These are phyloP conservation scores for Penicillium dipodomyicola DNA, from an alignment of 495 filamentous ascomycete species.

Conservation along the genomic window DNA sequence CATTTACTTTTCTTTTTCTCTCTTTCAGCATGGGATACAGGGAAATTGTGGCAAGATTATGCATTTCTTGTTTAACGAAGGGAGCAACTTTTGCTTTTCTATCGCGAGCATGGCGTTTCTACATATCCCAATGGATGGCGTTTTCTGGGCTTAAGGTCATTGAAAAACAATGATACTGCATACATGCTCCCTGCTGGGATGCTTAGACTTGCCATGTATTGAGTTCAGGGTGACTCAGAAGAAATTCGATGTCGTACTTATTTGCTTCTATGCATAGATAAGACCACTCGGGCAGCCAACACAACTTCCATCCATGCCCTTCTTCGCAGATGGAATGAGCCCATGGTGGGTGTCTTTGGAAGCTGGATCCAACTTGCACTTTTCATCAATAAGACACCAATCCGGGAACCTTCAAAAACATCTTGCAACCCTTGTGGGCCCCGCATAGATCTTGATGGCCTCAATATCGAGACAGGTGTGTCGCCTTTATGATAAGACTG, in stretches of 20 bases:
- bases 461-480: too few relatives aligned
- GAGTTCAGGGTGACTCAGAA: not conserved
- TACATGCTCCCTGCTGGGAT: conserved; percentile 5
- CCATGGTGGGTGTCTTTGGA: not conserved
- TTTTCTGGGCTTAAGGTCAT: conserved; percentile 13
- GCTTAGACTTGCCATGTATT: conserved; percentile 6
- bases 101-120: conserved; percentile 29
- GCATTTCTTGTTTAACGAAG: conserved; percentile 17
- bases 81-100: conserved; percentile 22
- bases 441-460: not conserved
- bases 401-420: not conserved
- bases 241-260: not conserved
- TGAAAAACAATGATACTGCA: conserved; percentile 1
- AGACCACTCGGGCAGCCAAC: not conserved
- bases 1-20: conserved; percentile 13
- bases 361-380: not conserved
- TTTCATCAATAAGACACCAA: not conserved
- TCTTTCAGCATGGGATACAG: conserved; percentile 17
- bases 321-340: not conserved
- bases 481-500: too few relatives aligned
- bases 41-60: conserved; percentile 6
- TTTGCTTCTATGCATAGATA: not conserved
- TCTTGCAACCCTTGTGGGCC: not conserved
- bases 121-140: conserved; percentile 18
- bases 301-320: not conserved